Base-by-base conservation (phyloP, 192 early-diverging fungal genomes). In the Irineochytrium annulatum region DNA sequence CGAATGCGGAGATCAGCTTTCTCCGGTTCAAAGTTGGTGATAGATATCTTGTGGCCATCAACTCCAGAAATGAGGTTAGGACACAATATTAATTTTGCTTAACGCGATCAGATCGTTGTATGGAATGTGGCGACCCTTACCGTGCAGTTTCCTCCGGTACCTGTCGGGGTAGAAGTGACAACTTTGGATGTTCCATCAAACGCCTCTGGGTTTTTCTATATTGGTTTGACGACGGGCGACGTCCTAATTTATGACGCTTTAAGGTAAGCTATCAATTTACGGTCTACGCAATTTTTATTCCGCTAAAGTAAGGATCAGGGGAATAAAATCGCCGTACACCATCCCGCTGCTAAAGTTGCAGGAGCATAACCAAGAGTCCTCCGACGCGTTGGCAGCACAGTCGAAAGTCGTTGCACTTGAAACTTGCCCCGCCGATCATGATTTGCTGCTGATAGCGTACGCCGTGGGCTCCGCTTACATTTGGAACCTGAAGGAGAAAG, bases 11-110 rank as follows among this genome's bases (percentile, higher is more conserved):
- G 13, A 24, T 49, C 13, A 49, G 26, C 17, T 24, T 22, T 24
- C 11, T 49, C 46, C 11, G 26, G 24, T 49, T 49, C 46, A 49
- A 49, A 22, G 22, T 49, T 49, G 46, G 46, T 6, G 46, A 49
- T 49, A 8, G 46, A 20, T 49, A 49, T 22, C 46, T 49, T 49
- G 26, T 49, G 17, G 26, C 17, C 46, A 24, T 49, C 46, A 49
- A 49, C 46, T 22, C 13, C 26, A 14, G 26, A 22, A 49, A 49
- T 24, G 46, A 49, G 46, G 46, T 22, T n/a, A 49, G 24, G 24
- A 17, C 11, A 6, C 46, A 6, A 8, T 6, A 6, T 24, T 49
- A 49, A 17, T 24, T 24, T 24, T 6, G 6, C n/a, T n/a, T n/a
- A n/a, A n/a, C n/a, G n/a, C n/a, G n/a, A 41, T 13, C 22, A 49